Percentiles rank a stretch among this genome's conserved stretches.
Evolutionary conservation across 495 filamentous ascomycete species (phyloP).

Genomic region (Chaetomium cochliodes): DNA sequence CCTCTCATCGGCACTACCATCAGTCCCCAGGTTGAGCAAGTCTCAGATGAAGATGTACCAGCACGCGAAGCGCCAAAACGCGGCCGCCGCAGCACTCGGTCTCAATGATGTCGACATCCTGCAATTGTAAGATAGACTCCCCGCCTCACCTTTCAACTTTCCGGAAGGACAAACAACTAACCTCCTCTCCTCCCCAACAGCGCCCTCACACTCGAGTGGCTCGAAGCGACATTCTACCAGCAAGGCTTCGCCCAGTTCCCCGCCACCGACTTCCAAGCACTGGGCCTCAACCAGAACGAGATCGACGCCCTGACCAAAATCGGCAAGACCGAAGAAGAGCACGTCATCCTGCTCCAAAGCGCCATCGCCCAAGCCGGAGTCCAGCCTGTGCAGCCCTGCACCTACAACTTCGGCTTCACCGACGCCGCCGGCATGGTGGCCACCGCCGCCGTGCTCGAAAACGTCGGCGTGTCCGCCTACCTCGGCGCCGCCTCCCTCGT

Average conservation of each 20-base stretch:
- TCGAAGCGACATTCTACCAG: conserved; percentile 62
- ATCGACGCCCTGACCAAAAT: conserved; percentile 53
- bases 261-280: conserved; percentile 54
- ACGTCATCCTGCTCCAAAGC: conserved; percentile 56
- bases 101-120: conserved; percentile 65
- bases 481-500: conserved; percentile 61
- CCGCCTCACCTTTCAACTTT: not conserved
- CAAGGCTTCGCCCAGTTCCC: conserved; percentile 61
- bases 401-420: conserved; percentile 63
- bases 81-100: conserved; percentile 50
- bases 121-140: conserved; percentile 57
- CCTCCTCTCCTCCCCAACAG: conserved; percentile 33
- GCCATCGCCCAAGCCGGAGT: conserved; percentile 55
- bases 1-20: conserved; percentile 46
- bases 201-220: conserved; percentile 63
- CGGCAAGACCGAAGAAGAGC: conserved; percentile 55
- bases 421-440: conserved; percentile 58
- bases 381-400: conserved; percentile 58
- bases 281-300: conserved; percentile 51
- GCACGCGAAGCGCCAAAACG: conserved; percentile 52
- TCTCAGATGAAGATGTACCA: conserved; percentile 46
- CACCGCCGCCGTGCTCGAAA: conserved; percentile 60
- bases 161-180: conserved; percentile 10
- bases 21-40: conserved; percentile 44
- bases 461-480: conserved; percentile 62